Base-by-base conservation (phyloP, 495 filamentous ascomycete species). In the Trichoderma erinaceum region DNA sequence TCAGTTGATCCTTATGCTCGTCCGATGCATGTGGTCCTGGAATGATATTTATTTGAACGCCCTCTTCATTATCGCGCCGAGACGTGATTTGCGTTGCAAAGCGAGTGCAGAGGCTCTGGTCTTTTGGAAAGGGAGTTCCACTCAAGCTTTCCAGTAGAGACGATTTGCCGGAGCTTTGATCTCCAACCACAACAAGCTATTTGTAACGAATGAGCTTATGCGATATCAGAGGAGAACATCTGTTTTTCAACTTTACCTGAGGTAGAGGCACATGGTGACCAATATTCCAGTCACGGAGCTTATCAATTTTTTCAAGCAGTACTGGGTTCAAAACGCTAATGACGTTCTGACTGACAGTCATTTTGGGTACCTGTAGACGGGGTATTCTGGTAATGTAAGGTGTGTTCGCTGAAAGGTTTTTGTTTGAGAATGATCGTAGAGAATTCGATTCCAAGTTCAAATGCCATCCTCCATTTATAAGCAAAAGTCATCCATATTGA, bases 81-180 rank as follows among this genome's bases (percentile, higher is more conserved):
- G 80, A 83, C 3, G 80, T 81, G 67, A 87, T 86, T 63, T 87
- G 80, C 4, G 84, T 87, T n/a, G 81, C 82, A 65, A 83, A 83
- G 0, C 84, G 74, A 1, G 86, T 88, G 72, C 82, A 83, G 3
- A 84, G 75, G n/a, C 76, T 76, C 27, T 72, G 72, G 7, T 73
- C 78, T 16, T 75, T 70, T 2, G 82, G 80, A 68, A 85, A 84
- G 1, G 82, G 77, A 50, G 85, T 73, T 0, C 76, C 79, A 2
- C 81, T 84, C 15, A 85, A 64, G n/a, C 80, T 79, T 70, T 85
- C 78, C 2, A 84, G 75, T 0, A 82, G 67, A 1, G 79, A 83
- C 2, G 73, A 78, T 70, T 85, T 86, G 23, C 84, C 82, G 58
- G 75, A 79, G 15, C 79, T 83, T 67, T 81, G 78, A 67, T 82